Conservation (phyloP, 148 eudicot species). For the Fagopyrum esculentum region DNA sequence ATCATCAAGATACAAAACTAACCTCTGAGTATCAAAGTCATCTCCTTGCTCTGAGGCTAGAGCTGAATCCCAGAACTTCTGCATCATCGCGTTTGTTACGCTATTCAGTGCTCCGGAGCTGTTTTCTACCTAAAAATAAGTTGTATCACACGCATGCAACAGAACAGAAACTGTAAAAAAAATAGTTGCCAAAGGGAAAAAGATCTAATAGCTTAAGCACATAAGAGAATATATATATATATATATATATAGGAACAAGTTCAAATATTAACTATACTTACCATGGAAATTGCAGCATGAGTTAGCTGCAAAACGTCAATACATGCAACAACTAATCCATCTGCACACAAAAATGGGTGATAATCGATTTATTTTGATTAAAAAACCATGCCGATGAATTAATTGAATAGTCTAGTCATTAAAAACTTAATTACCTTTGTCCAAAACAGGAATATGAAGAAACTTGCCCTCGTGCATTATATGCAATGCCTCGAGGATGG, state of each 20-base stretch:
- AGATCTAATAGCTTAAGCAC: background rate
- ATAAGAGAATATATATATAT: background rate
- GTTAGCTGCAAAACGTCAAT: conserved; percentile 89
- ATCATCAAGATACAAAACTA: conserved; percentile 14
- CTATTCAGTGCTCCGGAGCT: conserved; percentile 76
- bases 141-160: conserved; percentile 10
- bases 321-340: conserved; percentile 67
- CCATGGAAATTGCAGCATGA: conserved; percentile 94
- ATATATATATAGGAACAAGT: background rate
- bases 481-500: conserved; percentile 89
- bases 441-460: conserved; percentile 87
- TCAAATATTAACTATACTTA: conserved; percentile 18
- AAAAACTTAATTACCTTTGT: conserved; percentile 45
- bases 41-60: conserved; percentile 75
- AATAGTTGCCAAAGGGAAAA: background rate
- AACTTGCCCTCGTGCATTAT: conserved; percentile 94
- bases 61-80: conserved; percentile 98
- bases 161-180: background rate
- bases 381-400: background rate
- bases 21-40: conserved; percentile 87
- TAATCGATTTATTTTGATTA: background rate
- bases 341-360: conserved; percentile 33
- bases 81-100: conserved; percentile 84
- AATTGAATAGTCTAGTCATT: background rate
- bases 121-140: conserved; percentile 54